Conservation (phyloP, 1,139 yeast species). For the Pichia norvegensis region DNA sequence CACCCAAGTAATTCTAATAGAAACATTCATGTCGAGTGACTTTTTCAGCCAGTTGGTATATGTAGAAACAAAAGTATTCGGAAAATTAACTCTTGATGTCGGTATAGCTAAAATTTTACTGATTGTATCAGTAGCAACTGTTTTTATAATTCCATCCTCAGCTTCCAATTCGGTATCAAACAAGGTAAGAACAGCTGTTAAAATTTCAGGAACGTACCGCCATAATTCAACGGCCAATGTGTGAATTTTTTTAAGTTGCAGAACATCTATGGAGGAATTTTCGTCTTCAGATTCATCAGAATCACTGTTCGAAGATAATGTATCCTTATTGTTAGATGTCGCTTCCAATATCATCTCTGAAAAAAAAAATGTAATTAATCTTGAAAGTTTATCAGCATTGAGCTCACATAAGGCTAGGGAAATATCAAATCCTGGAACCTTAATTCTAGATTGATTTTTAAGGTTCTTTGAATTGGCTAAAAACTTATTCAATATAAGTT, state of each 20-base stretch:
- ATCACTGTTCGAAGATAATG: conserved; percentile 17
- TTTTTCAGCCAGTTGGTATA: conserved; percentile 73
- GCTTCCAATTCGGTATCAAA: conserved; percentile 75
- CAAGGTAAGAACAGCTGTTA: conserved; percentile 69
- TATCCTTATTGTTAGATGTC: conserved; percentile 24
- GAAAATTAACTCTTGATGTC: conserved; percentile 49
- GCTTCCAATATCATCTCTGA: conserved; percentile 63
- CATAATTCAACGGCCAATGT: conserved; percentile 60
- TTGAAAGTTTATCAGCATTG: conserved; percentile 67
- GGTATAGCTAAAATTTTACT: conserved; percentile 54
- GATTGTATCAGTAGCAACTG: conserved; percentile 64
- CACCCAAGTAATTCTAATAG: conserved; percentile 66
- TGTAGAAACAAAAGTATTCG: conserved; percentile 49
- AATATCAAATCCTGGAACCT: conserved; percentile 53
- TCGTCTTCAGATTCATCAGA: conserved; percentile 17
- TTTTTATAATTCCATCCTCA: conserved; percentile 56
- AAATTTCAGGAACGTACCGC: conserved; percentile 68
- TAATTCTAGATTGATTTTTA: conserved; percentile 14
- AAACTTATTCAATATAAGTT: conserved; percentile 52
- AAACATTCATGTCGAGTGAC: conserved; percentile 57
- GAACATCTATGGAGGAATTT: conserved; percentile 9
- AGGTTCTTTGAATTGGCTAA: conserved; percentile 25
- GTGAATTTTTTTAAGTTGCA: conserved; percentile 51
- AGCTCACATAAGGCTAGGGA: conserved; percentile 62
- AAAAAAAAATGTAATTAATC: conserved; percentile 72